Percentiles rank a stretch among this genome's conserved stretches.
These are phyloP conservation scores for Sarocladium oryzae DNA, from an alignment of 2,329 filamentous ascomycete species.

Conservation along the genomic window DNA sequence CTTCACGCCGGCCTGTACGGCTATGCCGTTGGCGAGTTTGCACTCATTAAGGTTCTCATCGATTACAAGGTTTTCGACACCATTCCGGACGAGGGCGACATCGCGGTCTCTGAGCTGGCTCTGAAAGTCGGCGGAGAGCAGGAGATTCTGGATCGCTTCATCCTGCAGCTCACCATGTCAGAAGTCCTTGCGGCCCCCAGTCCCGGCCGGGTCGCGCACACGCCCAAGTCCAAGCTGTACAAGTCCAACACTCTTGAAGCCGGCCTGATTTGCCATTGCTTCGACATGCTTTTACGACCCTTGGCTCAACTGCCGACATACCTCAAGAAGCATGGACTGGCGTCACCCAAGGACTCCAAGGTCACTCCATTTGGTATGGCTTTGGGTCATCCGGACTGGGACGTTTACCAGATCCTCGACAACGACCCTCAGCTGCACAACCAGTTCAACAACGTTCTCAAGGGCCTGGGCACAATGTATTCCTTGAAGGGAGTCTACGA, in stretches of 20 bases:
- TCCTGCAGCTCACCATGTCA: neutral
- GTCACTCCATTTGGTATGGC: constrained; percentile 5
- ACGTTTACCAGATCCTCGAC: constrained; percentile 2
- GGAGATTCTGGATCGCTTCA: constrained; percentile 2
- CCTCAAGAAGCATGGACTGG: neutral
- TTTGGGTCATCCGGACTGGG: neutral
- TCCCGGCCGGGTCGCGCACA: constrained; percentile 1
- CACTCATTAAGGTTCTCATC: neutral
- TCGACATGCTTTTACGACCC: constrained; percentile 1
- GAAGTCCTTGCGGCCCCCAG: neutral
- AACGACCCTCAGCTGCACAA: neutral
- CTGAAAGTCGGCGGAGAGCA: constrained; percentile 2
- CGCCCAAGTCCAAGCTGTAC: constrained; percentile 1
- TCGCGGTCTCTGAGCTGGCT: constrained; percentile 4
- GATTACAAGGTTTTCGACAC: constrained; percentile 3
- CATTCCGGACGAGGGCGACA: neutral
- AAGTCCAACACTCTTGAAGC: neutral
- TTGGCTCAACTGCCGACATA: constrained; percentile 1
- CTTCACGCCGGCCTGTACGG: neutral
- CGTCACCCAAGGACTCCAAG: neutral
- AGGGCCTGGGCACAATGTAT: neutral
- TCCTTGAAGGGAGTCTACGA: constrained; percentile 8
- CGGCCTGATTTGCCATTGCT: neutral
- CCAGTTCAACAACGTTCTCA: neutral
- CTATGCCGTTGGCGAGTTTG: neutral